Evolutionary conservation across 192 early-diverging fungal species (phyloP), one percentile per base, ranked within the genome.

Genomic region (Rhizophagus prolifer): DNA sequence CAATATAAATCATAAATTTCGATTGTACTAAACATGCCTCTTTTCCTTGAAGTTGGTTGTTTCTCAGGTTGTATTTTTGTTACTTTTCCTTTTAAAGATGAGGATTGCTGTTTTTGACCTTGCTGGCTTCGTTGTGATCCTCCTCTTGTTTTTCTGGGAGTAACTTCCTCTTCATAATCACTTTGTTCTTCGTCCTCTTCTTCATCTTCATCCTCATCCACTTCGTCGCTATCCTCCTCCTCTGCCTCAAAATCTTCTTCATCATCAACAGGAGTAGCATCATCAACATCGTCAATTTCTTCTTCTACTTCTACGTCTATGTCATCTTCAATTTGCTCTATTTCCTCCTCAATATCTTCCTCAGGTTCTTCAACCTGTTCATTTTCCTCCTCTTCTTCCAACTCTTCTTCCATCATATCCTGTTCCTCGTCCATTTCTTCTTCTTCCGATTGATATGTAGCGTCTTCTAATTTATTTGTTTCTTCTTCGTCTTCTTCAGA

Each of bases 351-450:
- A 14, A 75, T 69, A 8, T 79, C 71, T 36, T 79, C 71, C n/a
- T 23, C 63, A 54, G 30, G 31, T 74, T 13, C 79, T 46, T 74
- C 58, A 23, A 19, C 38, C 16, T 19, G 64, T 65, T 63, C 73
- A 62, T 30, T 21, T 3, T 81, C 80, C 6, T 82, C 81, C 9
- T 79, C 80, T 9, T 82, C 81, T n/a, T 82, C 81, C 23, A 62
- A 44, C 9, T 81, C 81, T 13, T 82, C 82, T 30, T 80, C 80
- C 26, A 76, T 70, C 78, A 82, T 82, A 77, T 79, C 79, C 44
- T 80, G 74, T 30, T 79, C 68, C 25, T 75, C 65, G 1, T 80
- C 81, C 13, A 72, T 70, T 31, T 66, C 70, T 23, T 75, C 78
- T 30, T 81, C 78, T 12, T 67, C 79, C 1, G 75, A 70, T 13